These are phyloP conservation scores for Lactarius pseudohatsudake DNA, from an alignment of 768 basidiomycete species.

Conservation along the genomic window DNA sequence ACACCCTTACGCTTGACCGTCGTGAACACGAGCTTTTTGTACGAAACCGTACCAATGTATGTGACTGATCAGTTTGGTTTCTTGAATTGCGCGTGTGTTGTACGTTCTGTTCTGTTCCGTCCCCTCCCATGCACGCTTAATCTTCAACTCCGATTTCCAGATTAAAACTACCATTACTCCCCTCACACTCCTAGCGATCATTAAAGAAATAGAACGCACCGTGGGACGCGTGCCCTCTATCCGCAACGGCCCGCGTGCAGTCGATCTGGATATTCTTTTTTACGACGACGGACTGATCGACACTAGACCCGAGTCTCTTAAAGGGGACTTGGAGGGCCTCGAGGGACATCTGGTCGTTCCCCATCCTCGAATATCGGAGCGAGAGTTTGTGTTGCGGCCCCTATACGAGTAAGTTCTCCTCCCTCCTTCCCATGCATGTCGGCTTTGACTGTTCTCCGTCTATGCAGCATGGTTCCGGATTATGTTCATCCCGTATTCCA, in stretches of 20 bases:
- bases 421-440: background rate
- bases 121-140: background rate
- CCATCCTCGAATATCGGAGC: constrained; percentile 75
- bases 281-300: constrained; percentile 66
- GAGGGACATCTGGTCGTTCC: constrained; percentile 78
- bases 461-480: constrained; percentile 72
- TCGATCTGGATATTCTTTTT: constrained; percentile 86
- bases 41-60: constrained; percentile 96
- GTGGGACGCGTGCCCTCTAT: constrained; percentile 81
- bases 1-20: constrained; percentile 41
- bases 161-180: constrained; percentile 73
- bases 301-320: constrained; percentile 45
- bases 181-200: constrained; percentile 50
- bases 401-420: constrained; percentile 71
- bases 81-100: constrained; percentile 89
- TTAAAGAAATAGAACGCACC: constrained; percentile 70
- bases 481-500: constrained; percentile 62
- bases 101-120: constrained; percentile 43
- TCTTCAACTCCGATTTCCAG: constrained; percentile 41
- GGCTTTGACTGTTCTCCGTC: background rate
- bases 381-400: constrained; percentile 92
- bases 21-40: constrained; percentile 83
- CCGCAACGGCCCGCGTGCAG: constrained; percentile 82
- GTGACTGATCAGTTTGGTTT: constrained; percentile 86
- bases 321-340: constrained; percentile 49